Base-by-base conservation (phyloP, 257 asterid species). In the Asclepias syriaca region DNA sequence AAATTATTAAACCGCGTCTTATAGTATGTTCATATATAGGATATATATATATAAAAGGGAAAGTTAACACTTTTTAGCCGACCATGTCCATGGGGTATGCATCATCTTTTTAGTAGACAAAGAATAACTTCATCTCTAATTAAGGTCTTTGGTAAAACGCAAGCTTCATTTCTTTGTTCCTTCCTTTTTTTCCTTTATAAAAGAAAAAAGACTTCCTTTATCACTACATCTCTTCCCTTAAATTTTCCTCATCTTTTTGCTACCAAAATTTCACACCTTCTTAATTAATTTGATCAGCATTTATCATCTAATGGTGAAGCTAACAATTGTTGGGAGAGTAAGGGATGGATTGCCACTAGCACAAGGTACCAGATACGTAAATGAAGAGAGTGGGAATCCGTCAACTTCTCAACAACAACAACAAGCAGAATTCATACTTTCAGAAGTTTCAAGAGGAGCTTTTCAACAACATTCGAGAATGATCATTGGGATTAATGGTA, bases 341-440 rank as follows among this genome's bases (percentile, higher is more conserved):
- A 82, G 84, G 43, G 89, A 86, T 85, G 92, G 92, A 66, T 40
- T 86, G 78, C 86, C 87, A 34, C 78, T 88, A 73, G 90, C 90
- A 16, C 85, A 84, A 81, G 75, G 81, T 71, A 81, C 85, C 48
- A 82, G 83, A 49, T 84, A 76, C 59, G 75, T 72, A 56, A 65
- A 81, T 71, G 81, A 87, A 71, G 85, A 79, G 39, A 74, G 78
- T 71, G 83, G 72, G 15, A 60, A 65, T 60, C 67, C 75, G 19
- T 71, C 85, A 75, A 61, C 70, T 78, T 76, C 75, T 81, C 84
- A 82, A 87, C 84, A 78, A 79, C 84, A 82, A 87, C 84, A 78
- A 79, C 86, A 83, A 76, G 86, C 79, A 18, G 90, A 88, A 79
- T 85, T 88, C 78, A 76, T 86, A 48, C 87, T 89, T 19, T 53